These are phyloP conservation scores for Trichophyton schoenleinii DNA, from an alignment of 2,329 filamentous ascomycete genomes.

Conservation along the genomic window DNA sequence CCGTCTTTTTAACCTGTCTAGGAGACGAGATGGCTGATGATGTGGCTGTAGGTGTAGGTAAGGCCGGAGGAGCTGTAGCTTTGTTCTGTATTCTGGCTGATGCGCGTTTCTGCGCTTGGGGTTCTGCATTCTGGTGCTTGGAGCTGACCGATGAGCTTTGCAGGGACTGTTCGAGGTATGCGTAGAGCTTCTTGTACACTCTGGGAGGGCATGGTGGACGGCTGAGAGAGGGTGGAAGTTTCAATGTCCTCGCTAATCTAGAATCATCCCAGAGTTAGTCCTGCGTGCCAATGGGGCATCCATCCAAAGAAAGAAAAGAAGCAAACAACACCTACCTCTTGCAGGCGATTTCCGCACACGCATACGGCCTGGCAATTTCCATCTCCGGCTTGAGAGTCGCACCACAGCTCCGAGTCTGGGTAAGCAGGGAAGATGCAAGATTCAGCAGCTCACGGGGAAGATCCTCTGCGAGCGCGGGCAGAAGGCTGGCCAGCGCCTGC, in stretches of 20 bases:
- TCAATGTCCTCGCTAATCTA: conserved; percentile 62
- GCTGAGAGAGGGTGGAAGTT: conserved; percentile 65
- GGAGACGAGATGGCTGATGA: background rate
- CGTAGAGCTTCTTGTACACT: conserved; percentile 73
- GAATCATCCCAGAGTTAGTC: background rate
- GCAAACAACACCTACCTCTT: conserved; percentile 49
- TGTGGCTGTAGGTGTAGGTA: conserved; percentile 8
- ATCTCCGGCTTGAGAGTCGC: conserved; percentile 71
- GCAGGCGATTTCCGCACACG: conserved; percentile 80
- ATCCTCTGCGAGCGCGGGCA: conserved; percentile 58
- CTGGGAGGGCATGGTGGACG: conserved; percentile 66
- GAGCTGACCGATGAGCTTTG: conserved; percentile 22
- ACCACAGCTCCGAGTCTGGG: conserved; percentile 67
- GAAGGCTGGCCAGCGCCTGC: conserved; percentile 57
- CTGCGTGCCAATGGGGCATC: background rate
- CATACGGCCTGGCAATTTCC: conserved; percentile 73
- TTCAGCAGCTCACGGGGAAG: conserved; percentile 59
- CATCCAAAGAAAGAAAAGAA: background rate
- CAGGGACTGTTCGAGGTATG: conserved; percentile 64
- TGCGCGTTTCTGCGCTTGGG: conserved; percentile 4
- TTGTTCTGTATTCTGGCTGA: conserved; percentile 15
- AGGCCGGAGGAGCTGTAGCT: conserved; percentile 17
- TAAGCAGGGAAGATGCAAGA: conserved; percentile 59
- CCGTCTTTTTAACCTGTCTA: background rate
- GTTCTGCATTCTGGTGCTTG: conserved; percentile 24